These are phyloP conservation scores for Phaeosphaeria sp. DNA, from an alignment of 2,329 filamentous ascomycete genomes.

Conservation along the genomic window DNA sequence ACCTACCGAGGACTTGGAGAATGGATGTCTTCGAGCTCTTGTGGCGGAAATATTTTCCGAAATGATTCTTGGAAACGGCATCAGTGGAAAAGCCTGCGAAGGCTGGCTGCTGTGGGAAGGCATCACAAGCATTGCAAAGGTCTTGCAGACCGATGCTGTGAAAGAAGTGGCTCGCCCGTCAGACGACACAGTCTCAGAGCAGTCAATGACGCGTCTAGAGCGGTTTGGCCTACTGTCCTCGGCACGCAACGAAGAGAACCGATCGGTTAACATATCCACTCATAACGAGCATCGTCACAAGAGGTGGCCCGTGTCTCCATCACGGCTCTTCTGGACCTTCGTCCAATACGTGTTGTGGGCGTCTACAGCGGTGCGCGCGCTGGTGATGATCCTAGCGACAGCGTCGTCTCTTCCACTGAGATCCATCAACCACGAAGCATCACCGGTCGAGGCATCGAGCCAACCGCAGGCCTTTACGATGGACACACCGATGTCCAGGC, in stretches of 20 bases:
- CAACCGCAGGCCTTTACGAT: conserved; percentile 37
- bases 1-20: conserved; percentile 90
- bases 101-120: conserved; percentile 89
- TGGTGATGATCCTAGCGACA: conserved; percentile 69
- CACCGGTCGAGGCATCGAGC: conserved; percentile 35
- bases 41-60: conserved; percentile 89
- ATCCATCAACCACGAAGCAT: conserved; percentile 41
- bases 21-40: conserved; percentile 81
- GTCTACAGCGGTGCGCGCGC: conserved; percentile 70
- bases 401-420: conserved; percentile 72
- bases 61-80: conserved; percentile 82
- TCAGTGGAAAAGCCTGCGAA: conserved; percentile 82
- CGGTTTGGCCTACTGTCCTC: conserved; percentile 62
- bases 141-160: conserved; percentile 47
- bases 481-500: conserved; percentile 43
- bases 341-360: conserved; percentile 59
- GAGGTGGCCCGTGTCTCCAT: conserved; percentile 25
- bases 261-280: conserved; percentile 22
- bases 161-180: conserved; percentile 37
- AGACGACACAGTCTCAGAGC: conserved; percentile 35
- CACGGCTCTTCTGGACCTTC: conserved; percentile 60
- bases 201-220: conserved; percentile 57
- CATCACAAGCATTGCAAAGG: conserved; percentile 72
- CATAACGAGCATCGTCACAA: conserved; percentile 24
- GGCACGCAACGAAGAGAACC: conserved; percentile 35